Conservation (phyloP, 805 yeast genomes). For the Candida rishiriensis region DNA sequence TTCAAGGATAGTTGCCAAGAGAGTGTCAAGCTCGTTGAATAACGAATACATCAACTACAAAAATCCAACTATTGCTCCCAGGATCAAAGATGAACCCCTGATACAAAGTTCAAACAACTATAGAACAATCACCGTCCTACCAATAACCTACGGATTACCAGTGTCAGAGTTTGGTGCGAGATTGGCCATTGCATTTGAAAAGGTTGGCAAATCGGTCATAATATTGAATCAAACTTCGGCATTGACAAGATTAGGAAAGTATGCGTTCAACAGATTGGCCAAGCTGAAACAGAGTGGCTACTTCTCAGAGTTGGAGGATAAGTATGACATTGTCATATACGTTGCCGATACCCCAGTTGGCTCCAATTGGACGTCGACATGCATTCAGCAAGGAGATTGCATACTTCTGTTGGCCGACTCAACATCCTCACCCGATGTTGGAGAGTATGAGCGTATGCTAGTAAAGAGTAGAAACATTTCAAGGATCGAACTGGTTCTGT, state of each 20-base stretch:
- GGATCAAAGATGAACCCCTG: conserved; percentile 29
- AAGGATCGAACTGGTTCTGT: conserved; percentile 75
- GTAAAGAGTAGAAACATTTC: conserved; percentile 78
- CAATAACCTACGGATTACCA: conserved; percentile 77
- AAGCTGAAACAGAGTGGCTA: conserved; percentile 82
- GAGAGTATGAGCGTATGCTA: conserved; percentile 79
- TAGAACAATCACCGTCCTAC: conserved; percentile 81
- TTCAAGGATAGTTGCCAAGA: conserved; percentile 77
- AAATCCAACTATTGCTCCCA: conserved; percentile 26
- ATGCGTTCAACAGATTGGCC: conserved; percentile 89
- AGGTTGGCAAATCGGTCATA: conserved; percentile 68
- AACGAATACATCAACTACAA: conserved; percentile 9
- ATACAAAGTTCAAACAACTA: conserved; percentile 44
- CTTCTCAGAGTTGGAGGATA: conserved; percentile 87
- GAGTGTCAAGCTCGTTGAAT: conserved; percentile 22
- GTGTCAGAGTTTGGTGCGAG: conserved; percentile 78
- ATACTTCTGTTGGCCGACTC: conserved; percentile 88
- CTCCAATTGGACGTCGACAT: conserved; percentile 87
- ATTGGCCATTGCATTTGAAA: conserved; percentile 64
- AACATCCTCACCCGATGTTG: conserved; percentile 60
- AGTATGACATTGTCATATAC: conserved; percentile 81
- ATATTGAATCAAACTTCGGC: conserved; percentile 82
- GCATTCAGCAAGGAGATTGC: conserved; percentile 94
- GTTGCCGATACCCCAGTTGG: conserved; percentile 80
- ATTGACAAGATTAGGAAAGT: conserved; percentile 75